Evolutionary conservation across 371 early-diverging fungal genomes (phyloP), one percentile per base, ranked within the genome.

Genomic region (Homolaphlyctis polyrhiza): DNA sequence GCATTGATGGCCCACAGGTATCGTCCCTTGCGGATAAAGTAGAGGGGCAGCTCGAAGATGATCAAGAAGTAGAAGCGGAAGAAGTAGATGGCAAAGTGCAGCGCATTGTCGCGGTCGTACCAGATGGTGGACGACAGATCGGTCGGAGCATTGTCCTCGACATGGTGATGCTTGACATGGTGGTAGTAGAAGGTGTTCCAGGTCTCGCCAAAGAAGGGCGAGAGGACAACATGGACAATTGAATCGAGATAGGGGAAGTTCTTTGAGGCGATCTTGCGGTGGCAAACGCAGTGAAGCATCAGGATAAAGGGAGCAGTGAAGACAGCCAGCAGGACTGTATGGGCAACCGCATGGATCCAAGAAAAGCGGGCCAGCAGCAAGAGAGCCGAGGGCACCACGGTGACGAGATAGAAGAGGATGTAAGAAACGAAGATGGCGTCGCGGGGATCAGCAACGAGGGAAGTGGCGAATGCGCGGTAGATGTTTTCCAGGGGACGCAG

Each of bases 91-190:
- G 64, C 45, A 48, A 73, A 73, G 55, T 62, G 65, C 18, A 71
- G 1, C 27, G 51, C 21, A 50, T 58, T 63, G 52, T 75, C 76
- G 33, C 76, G 63, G 30, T 75, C 69, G 61, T 72, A 73, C 27
- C 47, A 64, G 25, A 75, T 32, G 33, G 76, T 75, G 49, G 64
- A 62, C 25, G 63, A 62, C 16, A 70, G 33, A 50, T 75, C 76
- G 1, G 47, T 23, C 11, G 71, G 74, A 1, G 62, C 69, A 34
- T 75, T 75, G 66, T 75, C 76, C 43, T 59, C 63, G 60, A 73
- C 64, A 63, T 75, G 76, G 63, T 75, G 76, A 62, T 67, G 62
- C 68, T 75, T 75, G 55, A 71, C 62, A 61, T 75, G 73, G 54
- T 75, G 76, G 51, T 57, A 69, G 63, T 70, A 71, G 63, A 67